Evolutionary conservation across 495 filamentous ascomycete genomes (phyloP).

Genomic region (Aspergillus mulundensis): DNA sequence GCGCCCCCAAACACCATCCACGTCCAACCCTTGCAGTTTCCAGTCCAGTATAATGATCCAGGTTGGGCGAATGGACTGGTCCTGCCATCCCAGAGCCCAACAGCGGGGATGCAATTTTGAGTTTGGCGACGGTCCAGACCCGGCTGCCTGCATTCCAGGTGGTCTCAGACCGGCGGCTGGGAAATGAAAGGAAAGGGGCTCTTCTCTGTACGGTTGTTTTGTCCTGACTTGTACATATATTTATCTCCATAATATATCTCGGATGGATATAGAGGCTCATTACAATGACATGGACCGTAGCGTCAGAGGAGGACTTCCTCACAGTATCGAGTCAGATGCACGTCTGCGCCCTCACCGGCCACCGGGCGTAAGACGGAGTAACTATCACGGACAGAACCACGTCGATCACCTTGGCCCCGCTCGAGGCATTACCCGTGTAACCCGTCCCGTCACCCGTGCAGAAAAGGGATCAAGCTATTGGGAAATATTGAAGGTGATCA

Average conservation of each 20-base stretch:
- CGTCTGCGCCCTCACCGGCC: too few relatives aligned
- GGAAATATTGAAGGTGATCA: neutral
- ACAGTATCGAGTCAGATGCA: too few relatives aligned
- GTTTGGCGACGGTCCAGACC: too few relatives aligned
- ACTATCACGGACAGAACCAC: neutral
- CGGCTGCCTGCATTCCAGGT: too few relatives aligned
- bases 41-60: neutral
- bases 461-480: neutral
- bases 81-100: neutral
- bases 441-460: neutral
- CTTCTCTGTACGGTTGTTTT: too few relatives aligned
- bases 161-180: too few relatives aligned
- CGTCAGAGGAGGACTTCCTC: too few relatives aligned
- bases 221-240: too few relatives aligned
- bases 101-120: neutral
- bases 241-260: too few relatives aligned
- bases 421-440: neutral
- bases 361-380: neutral
- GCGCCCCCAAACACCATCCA: neutral
- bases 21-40: neutral
- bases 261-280: too few relatives aligned
- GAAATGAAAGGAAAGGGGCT: too few relatives aligned
- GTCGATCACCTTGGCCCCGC: neutral
- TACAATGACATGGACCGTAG: too few relatives aligned
- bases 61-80: neutral